Evolutionary conservation across 2,329 filamentous ascomycete species (phyloP).

Genomic region (Sporothrix brasiliensis): DNA sequence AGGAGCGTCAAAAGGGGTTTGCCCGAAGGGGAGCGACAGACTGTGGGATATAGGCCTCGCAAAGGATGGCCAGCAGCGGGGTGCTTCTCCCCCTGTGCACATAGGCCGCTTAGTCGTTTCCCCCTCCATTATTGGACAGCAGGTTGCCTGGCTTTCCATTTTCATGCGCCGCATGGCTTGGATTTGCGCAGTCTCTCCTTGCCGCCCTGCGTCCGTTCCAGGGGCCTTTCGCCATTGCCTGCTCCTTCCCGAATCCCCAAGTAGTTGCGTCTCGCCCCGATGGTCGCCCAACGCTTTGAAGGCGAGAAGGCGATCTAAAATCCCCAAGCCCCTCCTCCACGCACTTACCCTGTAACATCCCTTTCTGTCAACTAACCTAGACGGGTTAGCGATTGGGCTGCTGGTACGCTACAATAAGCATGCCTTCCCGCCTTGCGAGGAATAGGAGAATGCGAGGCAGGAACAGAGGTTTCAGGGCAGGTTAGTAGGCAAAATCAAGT

Average conservation of each 20-base stretch:
- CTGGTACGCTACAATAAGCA: slow-evolving; percentile 5
- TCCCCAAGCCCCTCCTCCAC: slow-evolving; percentile 22
- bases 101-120: background rate
- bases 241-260: background rate
- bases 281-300: background rate
- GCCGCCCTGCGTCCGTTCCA: no score
- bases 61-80: no score
- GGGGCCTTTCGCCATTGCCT: background rate
- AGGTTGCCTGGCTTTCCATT: slow-evolving; percentile 10
- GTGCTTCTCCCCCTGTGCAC: background rate
- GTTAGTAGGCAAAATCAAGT: background rate
- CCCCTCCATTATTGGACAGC: background rate
- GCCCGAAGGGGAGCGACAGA: no score
- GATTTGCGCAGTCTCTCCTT: background rate
- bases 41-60: no score
- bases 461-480: background rate
- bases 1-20: background rate
- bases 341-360: background rate
- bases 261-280: no score
- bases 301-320: background rate
- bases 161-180: slow-evolving; percentile 2
- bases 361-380: background rate
- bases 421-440: background rate
- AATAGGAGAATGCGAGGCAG: slow-evolving; percentile 8
- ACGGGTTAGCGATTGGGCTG: background rate